phyloP scores from a whole-genome alignment of 2,329 filamentous ascomycete genomes.

The Cryoendolithus antarcticus region DNA sequence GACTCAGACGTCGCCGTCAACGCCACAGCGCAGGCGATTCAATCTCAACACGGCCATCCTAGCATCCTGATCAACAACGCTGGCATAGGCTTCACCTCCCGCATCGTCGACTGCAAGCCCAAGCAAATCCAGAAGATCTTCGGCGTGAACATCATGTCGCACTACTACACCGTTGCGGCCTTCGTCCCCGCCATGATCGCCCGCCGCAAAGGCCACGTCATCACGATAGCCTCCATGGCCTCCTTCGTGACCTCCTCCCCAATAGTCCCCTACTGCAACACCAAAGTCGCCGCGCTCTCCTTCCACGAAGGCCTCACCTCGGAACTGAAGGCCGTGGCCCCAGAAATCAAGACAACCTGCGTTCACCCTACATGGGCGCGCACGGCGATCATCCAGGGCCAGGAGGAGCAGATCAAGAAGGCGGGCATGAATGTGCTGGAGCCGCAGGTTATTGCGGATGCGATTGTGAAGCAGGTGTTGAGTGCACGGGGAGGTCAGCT shows the following conservation, averaged over 20 bases:
- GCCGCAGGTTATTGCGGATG: constrained; percentile 28
- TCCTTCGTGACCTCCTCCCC: constrained; percentile 27
- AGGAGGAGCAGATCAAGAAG: constrained; percentile 22
- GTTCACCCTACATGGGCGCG: constrained; percentile 32
- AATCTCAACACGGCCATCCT: constrained; percentile 29
- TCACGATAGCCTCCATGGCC: constrained; percentile 43
- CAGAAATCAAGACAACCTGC: constrained; percentile 31
- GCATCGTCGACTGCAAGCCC: constrained; percentile 35
- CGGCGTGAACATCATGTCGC: constrained; percentile 40
- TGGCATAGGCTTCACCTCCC: constrained; percentile 33
- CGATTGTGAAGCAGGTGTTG: constrained; percentile 33
- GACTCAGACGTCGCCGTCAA: constrained; percentile 36
- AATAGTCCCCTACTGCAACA: constrained; percentile 37
- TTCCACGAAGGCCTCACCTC: constrained; percentile 39
- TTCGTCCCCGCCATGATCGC: constrained; percentile 41
- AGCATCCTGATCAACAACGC: constrained; percentile 40
- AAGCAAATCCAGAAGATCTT: constrained; percentile 36
- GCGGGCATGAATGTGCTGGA: constrained; percentile 24
- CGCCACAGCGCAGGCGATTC: constrained; percentile 27
- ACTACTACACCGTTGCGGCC: constrained; percentile 39
- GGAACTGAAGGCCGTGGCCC: constrained; percentile 29
- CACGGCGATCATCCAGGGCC: constrained; percentile 27
- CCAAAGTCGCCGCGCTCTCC: constrained; percentile 39
- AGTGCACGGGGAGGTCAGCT: constrained; percentile 29
- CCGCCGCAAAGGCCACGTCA: constrained; percentile 43